phyloP scores from a whole-genome alignment of 805 yeast species.

The Tetrapisispora arboricola region DNA sequence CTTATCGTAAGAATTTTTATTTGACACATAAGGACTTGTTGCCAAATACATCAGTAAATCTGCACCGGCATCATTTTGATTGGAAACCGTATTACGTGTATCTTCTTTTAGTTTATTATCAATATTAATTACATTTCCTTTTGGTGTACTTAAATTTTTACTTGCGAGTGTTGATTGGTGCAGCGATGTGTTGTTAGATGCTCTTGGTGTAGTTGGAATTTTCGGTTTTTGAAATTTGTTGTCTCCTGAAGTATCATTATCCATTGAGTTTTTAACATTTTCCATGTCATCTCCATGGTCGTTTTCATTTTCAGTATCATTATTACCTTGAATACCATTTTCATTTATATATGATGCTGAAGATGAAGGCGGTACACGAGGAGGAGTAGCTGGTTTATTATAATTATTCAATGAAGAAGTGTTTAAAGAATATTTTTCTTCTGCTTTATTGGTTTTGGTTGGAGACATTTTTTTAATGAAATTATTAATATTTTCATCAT shows the following conservation, averaged over 20 bases:
- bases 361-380: conserved; percentile 5
- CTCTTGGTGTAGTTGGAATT: conserved; percentile 7
- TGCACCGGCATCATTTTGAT: conserved; percentile 25
- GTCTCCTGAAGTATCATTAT: neutral
- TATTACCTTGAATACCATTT: neutral
- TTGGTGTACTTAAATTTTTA: conserved; percentile 9
- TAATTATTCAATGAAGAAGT: conserved; percentile 7
- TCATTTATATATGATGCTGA: neutral
- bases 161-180: neutral
- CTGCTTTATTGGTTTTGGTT: neutral
- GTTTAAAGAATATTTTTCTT: neutral
- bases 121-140: conserved; percentile 2
- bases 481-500: neutral
- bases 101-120: neutral
- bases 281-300: neutral
- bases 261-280: neutral
- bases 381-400: conserved; percentile 2
- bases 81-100: neutral
- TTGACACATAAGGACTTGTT: conserved; percentile 23
- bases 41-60: conserved; percentile 30
- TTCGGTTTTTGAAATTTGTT: neutral
- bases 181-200: neutral
- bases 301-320: neutral
- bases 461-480: conserved; percentile 3
- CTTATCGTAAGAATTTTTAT: conserved; percentile 3